phyloP scores from a whole-genome alignment of 345 rosid species.

The Aquilaria yunnanensis region DNA sequence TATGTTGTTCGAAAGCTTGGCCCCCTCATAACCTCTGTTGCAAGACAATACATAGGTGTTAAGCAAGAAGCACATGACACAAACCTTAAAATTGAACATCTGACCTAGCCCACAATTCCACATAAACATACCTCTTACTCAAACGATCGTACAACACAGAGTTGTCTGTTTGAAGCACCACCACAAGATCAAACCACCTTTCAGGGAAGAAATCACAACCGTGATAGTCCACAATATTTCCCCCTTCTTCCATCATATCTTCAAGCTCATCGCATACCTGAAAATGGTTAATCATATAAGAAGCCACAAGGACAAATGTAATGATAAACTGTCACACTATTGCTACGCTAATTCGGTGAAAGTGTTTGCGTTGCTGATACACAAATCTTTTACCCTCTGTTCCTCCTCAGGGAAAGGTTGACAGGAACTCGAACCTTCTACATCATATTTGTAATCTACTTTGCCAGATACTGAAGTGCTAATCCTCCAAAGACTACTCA shows the following conservation, averaged over 20 bases:
- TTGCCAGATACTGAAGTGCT: too few relatives aligned
- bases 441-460: too few relatives aligned
- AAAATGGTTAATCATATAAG: constrained; percentile 9
- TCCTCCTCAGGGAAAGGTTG: too few relatives aligned
- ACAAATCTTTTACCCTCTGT: too few relatives aligned
- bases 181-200: constrained; percentile 81
- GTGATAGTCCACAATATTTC: constrained; percentile 82
- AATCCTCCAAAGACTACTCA: too few relatives aligned
- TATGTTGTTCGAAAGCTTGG: constrained; percentile 72
- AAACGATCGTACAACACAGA: constrained; percentile 71
- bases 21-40: constrained; percentile 61
- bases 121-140: constrained; percentile 48
- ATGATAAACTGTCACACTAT: too few relatives aligned
- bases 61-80: background rate
- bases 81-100: background rate
- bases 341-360: too few relatives aligned
- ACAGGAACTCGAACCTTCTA: too few relatives aligned
- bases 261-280: constrained; percentile 95
- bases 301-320: background rate
- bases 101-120: background rate
- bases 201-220: constrained; percentile 89
- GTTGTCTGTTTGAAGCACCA: constrained; percentile 79
- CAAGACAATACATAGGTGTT: background rate
- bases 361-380: too few relatives aligned
- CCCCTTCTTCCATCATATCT: constrained; percentile 76